Evolutionary conservation across 2,329 filamentous ascomycete species (phyloP).

Genomic region (Neopestalotiopsis sp.): DNA sequence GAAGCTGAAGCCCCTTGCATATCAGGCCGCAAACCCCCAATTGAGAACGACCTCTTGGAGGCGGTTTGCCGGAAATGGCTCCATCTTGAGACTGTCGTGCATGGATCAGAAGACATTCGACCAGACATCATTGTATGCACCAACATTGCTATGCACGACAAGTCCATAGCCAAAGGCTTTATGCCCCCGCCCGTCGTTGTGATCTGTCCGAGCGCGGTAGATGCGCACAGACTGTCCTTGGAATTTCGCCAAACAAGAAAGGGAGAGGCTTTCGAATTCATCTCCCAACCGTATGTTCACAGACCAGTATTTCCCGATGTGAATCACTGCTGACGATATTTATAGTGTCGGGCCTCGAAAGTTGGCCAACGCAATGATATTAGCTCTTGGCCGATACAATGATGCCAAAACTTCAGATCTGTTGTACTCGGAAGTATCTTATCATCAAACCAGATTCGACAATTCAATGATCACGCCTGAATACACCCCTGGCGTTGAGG

Average conservation of each 20-base stretch:
- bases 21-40: conserved; percentile 8
- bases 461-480: not conserved
- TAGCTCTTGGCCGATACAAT: conserved; percentile 7
- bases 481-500: not conserved
- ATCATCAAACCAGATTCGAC: not conserved
- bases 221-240: conserved; percentile 31
- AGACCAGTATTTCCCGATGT: not conserved
- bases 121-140: conserved; percentile 33
- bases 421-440: conserved; percentile 20
- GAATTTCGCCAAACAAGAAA: not conserved
- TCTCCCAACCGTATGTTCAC: conserved; percentile 43
- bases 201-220: conserved; percentile 38
- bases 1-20: conserved; percentile 2
- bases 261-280: conserved; percentile 38
- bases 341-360: conserved; percentile 43
- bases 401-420: not conserved
- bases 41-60: conserved; percentile 27
- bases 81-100: conserved; percentile 31
- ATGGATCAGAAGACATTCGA: conserved; percentile 10
- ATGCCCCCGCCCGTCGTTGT: conserved; percentile 35
- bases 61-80: conserved; percentile 42
- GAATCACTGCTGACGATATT: not conserved
- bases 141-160: conserved; percentile 26
- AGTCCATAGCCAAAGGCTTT: conserved; percentile 17
- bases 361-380: conserved; percentile 38